Percentiles rank a stretch among this genome's conserved stretches.
Evolutionary conservation across 2,329 filamentous ascomycete species (phyloP).

Genomic region (Herpotrichia juniperi): DNA sequence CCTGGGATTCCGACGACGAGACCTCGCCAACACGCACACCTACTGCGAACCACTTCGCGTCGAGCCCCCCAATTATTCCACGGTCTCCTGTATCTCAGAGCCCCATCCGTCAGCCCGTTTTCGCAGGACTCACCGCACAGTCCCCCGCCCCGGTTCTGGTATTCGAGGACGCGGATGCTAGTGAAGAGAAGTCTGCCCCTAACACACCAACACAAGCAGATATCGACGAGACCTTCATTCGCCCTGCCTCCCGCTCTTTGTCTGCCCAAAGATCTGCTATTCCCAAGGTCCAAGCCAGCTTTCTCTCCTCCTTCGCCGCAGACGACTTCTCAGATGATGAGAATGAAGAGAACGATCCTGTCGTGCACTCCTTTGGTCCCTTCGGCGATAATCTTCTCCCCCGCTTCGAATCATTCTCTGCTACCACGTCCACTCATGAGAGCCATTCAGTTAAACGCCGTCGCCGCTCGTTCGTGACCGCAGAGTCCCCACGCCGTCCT

Average conservation of each 20-base stretch:
- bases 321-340: slow-evolving; percentile 72
- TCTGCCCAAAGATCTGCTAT: slow-evolving; percentile 23
- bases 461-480: slow-evolving; percentile 30
- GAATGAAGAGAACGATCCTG: slow-evolving; percentile 93
- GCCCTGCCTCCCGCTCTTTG: slow-evolving; percentile 29
- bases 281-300: slow-evolving; percentile 25
- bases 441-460: slow-evolving; percentile 36
- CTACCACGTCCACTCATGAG: slow-evolving; percentile 61
- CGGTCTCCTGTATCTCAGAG: slow-evolving; percentile 79
- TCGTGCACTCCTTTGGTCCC: slow-evolving; percentile 89
- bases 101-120: slow-evolving; percentile 57
- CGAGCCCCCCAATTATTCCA: slow-evolving; percentile 68
- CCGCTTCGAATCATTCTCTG: slow-evolving; percentile 78
- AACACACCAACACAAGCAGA: slow-evolving; percentile 26
- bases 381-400: slow-evolving; percentile 86
- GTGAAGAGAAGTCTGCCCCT: slow-evolving; percentile 25
- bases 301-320: slow-evolving; percentile 38
- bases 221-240: slow-evolving; percentile 36
- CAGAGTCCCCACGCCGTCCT: slow-evolving; percentile 37
- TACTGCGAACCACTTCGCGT: slow-evolving; percentile 57
- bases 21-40: slow-evolving; percentile 37
- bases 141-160: slow-evolving; percentile 42
- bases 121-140: slow-evolving; percentile 43
- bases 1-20: slow-evolving; percentile 63
- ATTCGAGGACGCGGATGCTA: slow-evolving; percentile 47